Percentiles rank a stretch among this genome's conserved stretches.
These are phyloP conservation scores for Aspergillus luchuensis DNA, from an alignment of 2,329 filamentous ascomycete species.

Conservation along the genomic window DNA sequence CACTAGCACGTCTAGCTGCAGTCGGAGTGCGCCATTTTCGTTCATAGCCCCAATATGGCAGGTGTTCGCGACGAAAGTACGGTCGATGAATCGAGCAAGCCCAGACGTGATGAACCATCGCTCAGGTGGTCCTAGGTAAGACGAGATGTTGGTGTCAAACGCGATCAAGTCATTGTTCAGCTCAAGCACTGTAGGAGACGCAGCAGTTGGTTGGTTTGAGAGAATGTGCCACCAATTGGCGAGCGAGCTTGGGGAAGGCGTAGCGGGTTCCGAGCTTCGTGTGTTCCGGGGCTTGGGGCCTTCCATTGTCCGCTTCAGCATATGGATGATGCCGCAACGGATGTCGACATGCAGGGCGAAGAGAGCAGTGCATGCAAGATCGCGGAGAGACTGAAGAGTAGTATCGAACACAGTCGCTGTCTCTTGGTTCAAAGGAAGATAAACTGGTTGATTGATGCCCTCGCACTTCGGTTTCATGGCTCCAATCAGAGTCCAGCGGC, in stretches of 20 bases:
- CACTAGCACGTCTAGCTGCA: constrained; percentile 92
- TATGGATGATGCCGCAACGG: constrained; percentile 80
- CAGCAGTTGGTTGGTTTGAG: constrained; percentile 44
- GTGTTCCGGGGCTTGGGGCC: constrained; percentile 50
- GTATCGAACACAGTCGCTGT: constrained; percentile 85
- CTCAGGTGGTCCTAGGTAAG: constrained; percentile 71
- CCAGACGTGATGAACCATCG: constrained; percentile 74
- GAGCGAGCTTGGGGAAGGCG: constrained; percentile 67
- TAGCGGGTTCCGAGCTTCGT: constrained; percentile 37
- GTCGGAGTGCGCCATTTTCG: constrained; percentile 74
- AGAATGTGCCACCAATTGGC: constrained; percentile 62
- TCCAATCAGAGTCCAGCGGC: constrained; percentile 81
- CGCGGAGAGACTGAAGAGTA: constrained; percentile 79
- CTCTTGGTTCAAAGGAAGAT: constrained; percentile 84
- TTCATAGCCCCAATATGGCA: constrained; percentile 80
- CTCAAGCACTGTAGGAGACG: constrained; percentile 69
- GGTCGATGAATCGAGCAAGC: constrained; percentile 75
- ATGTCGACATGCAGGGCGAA: constrained; percentile 87
- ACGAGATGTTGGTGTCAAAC: constrained; percentile 79
- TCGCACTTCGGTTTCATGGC: constrained; percentile 62
- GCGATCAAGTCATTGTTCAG: constrained; percentile 82
- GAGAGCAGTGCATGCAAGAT: constrained; percentile 76
- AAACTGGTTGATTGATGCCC: constrained; percentile 62
- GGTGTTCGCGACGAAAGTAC: constrained; percentile 73
- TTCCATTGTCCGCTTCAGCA: constrained; percentile 67